Base-by-base conservation (phyloP, 179 eudicot species). In the Dionaea muscipula region DNA sequence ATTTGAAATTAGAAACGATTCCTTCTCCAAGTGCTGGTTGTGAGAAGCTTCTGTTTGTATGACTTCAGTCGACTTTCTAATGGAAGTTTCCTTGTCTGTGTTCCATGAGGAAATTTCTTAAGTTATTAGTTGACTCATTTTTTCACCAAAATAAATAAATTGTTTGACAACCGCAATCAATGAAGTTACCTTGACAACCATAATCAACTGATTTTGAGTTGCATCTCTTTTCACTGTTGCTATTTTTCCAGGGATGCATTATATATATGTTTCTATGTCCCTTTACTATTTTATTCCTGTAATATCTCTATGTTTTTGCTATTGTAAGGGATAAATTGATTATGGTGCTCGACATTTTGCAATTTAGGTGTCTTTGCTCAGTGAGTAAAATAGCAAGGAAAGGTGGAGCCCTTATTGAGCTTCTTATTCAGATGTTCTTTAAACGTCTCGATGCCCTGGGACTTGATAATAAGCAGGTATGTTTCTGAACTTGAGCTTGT, bases 351-450 rank as follows among this genome's bases (percentile, higher is more conserved):
- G 25, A 25, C n/a, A 40, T 52, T 53, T 3, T 64, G 26, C 69
- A 37, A 44, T 61, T 53, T 63, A 88, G 96, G 81, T 85, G 96
- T 70, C 82, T 88, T 6, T 88, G 96, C 72, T 76, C 91, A 43
- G 73, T 78, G 67, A 79, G 79, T 65, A 85, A 79, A 75, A 69
- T 85, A 47, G 81, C 84, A 15, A 94, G 85, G 45, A 88, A 77
- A 70, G 91, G 94, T 61, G 76, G 82, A 59, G 66, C 71, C 35
- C 64, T 75, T 38, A 73, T 88, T 60, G 84, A 81, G 58, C 74
- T 82, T 67, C 96, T 88, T 51, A 74, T 85, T 54, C 88, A 81
- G 70, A 66, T 83, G 60, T 88, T 88, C 59, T 71, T 73, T 41
- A 88, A 85, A 59, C 88, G 84, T 41, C 72, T 88, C 75, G 88